A percentile compares a stretch with the other conserved stretches of the same genome.
phyloP scores from a whole-genome alignment of 768 basidiomycete genomes.

The Nevesoporus exiguus region DNA sequence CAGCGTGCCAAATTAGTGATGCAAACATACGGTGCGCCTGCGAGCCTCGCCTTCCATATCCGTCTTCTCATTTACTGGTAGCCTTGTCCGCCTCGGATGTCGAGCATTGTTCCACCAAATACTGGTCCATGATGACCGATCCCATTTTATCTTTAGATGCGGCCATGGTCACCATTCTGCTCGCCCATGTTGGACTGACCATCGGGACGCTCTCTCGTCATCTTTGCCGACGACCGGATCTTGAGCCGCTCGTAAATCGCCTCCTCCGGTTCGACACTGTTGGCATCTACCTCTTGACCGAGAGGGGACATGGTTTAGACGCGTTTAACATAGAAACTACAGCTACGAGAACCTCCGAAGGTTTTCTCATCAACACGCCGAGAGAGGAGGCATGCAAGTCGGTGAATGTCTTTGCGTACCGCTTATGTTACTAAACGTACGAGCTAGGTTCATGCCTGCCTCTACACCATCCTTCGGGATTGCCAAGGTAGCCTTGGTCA shows the following conservation, averaged over 20 bases:
- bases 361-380: slow-evolving; percentile 54
- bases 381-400: slow-evolving; percentile 59
- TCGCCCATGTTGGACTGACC: slow-evolving; percentile 48
- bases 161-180: slow-evolving; percentile 52
- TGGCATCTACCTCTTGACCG: slow-evolving; percentile 51
- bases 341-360: slow-evolving; percentile 46
- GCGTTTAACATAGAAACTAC: slow-evolving; percentile 62
- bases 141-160: slow-evolving; percentile 49
- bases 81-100: slow-evolving; percentile 44
- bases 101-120: slow-evolving; percentile 44
- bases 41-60: not conserved
- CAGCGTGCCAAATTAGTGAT: slow-evolving; percentile 47
- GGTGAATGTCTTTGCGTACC: slow-evolving; percentile 5
- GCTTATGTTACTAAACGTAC: not conserved
- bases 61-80: not conserved
- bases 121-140: slow-evolving; percentile 54
- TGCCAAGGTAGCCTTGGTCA: slow-evolving; percentile 54
- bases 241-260: slow-evolving; percentile 45
- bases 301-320: slow-evolving; percentile 59
- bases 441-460: slow-evolving; percentile 54
- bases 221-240: slow-evolving; percentile 45
- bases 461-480: slow-evolving; percentile 51
- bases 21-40: slow-evolving; percentile 44
- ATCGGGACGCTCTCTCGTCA: slow-evolving; percentile 55
- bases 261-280: slow-evolving; percentile 52